Evolutionary conservation across 2,329 filamentous ascomycete genomes (phyloP), one percentile per base, ranked within the genome.

Genomic region (Colletotrichum sp.): DNA sequence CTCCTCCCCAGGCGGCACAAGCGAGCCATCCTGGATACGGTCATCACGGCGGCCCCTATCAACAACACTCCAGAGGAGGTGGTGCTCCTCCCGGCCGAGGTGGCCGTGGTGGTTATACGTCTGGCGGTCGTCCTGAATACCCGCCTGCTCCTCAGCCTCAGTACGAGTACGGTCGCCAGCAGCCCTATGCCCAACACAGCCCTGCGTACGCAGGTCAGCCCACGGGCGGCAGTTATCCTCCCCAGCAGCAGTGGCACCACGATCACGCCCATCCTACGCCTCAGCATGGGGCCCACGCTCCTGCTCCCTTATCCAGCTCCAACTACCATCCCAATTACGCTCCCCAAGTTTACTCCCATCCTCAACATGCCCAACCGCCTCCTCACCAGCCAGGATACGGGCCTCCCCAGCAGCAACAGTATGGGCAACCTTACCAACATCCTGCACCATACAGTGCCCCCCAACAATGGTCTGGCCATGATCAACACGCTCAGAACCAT

Each of bases 241-340:
- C 83, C 60, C 81, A 80, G 9, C 84, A 86, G 66, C 87, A 88
- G 79, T 88, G 86, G 85, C 79, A 82, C 26, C 82, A 83, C 36
- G 86, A 88, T 18, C 85, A 85, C 67, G 82, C 80, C 8, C 84
- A 81, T 59, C 78, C 78, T 34, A 82, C 85, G 71, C 73, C 81
- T 9, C 82, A 84, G 36, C 85, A 85, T 68, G 44, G 49, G 2
- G 85, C 86, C 39, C 89, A 90, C 79, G 83, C 85, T 59, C 86
- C 87, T 55, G 81, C 86, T 70, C 88, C 89, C 32, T 83, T 92
- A 39, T 87, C 90, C 66, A 83, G 89, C 36, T 85, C 88, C 76
- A 90, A 90, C 79, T 92, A 92, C 79, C 90, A 92, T 78, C 90
- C 90, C 39, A 91, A 90, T 82, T 92, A 91, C 80, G 87, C 90